phyloP scores from a whole-genome alignment of 2,329 filamentous ascomycete species.

The Beauveria rudraprayagi region DNA sequence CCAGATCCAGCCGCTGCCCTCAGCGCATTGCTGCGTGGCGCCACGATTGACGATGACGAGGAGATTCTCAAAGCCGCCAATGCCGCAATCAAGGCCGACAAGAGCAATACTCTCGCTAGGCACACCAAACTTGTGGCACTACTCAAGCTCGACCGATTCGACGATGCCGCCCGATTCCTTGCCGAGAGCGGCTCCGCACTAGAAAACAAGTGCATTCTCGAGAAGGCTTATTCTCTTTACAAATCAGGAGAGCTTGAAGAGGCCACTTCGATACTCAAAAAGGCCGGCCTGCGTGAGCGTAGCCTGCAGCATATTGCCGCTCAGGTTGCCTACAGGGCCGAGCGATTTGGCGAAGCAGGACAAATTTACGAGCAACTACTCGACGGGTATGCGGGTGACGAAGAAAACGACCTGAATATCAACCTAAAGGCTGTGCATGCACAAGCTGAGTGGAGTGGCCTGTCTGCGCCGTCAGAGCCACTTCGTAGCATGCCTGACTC shows the following conservation, averaged over 20 bases:
- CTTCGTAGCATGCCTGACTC: constrained; percentile 57
- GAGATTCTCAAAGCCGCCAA: constrained; percentile 60
- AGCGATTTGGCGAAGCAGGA: constrained; percentile 62
- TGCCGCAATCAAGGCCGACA: constrained; percentile 53
- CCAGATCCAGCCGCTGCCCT: constrained; percentile 42
- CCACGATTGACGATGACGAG: constrained; percentile 61
- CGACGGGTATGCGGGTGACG: constrained; percentile 40
- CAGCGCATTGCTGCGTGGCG: constrained; percentile 44
- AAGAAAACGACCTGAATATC: constrained; percentile 68
- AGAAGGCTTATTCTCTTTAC: constrained; percentile 77
- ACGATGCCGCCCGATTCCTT: constrained; percentile 64
- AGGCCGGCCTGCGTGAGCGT: constrained; percentile 24
- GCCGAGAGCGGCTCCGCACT: constrained; percentile 54
- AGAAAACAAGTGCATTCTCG: constrained; percentile 53
- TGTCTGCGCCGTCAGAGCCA: constrained; percentile 33
- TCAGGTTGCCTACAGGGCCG: constrained; percentile 65
- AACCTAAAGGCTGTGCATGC: constrained; percentile 66
- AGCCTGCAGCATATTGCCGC: constrained; percentile 47
- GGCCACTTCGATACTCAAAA: constrained; percentile 42
- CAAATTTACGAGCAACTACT: constrained; percentile 55
- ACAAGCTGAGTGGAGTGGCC: constrained; percentile 63
- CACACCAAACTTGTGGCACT: constrained; percentile 67
- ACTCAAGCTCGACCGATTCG: constrained; percentile 73
- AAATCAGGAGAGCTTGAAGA: constrained; percentile 63
- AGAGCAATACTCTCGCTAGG: constrained; percentile 50